Conservation (phyloP, 2,329 filamentous ascomycete species). For the Biscogniauxia marginata region DNA sequence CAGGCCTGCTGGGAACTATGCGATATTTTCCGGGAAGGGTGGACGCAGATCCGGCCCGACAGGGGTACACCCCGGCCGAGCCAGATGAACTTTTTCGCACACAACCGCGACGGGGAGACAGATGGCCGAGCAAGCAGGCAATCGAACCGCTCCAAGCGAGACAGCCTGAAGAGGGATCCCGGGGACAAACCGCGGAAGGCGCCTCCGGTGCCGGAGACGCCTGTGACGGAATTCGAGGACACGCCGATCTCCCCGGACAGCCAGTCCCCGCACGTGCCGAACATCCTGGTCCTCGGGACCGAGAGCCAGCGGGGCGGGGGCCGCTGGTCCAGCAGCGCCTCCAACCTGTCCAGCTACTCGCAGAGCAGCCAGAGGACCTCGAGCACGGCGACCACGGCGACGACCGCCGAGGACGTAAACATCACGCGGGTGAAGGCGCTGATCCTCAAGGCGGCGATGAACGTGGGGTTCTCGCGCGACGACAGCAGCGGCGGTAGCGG, state of each 20-base stretch:
- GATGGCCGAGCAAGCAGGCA: conserved; percentile 48
- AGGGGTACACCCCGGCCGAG: conserved; percentile 80
- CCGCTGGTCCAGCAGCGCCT: conserved; percentile 82
- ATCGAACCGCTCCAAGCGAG: conserved; percentile 54
- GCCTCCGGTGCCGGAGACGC: conserved; percentile 73
- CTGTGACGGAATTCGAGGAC: conserved; percentile 93
- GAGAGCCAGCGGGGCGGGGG: conserved; percentile 58
- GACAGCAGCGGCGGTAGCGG: conserved; percentile 40
- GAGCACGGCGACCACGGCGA: conserved; percentile 70
- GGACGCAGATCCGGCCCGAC: conserved; percentile 85
- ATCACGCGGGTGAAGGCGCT: conserved; percentile 75
- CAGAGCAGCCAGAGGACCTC: conserved; percentile 65
- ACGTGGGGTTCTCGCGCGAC: conserved; percentile 73
- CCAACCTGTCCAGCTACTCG: conserved; percentile 76
- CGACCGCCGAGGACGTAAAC: conserved; percentile 70
- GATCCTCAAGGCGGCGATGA: conserved; percentile 81
- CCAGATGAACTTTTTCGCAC: conserved; percentile 67
- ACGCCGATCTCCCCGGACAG: conserved; percentile 80
- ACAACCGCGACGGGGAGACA: conserved; percentile 46
- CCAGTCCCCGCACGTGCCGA: conserved; percentile 71
- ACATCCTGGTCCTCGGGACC: conserved; percentile 83
- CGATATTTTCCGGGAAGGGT: conserved; percentile 88
- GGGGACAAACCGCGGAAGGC: conserved; percentile 51
- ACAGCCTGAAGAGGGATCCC: conserved; percentile 49
- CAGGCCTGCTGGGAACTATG: conserved; percentile 95